Evolutionary conservation across 495 filamentous ascomycete species (phyloP).

Genomic region (Hypoxylon cercidicola): DNA sequence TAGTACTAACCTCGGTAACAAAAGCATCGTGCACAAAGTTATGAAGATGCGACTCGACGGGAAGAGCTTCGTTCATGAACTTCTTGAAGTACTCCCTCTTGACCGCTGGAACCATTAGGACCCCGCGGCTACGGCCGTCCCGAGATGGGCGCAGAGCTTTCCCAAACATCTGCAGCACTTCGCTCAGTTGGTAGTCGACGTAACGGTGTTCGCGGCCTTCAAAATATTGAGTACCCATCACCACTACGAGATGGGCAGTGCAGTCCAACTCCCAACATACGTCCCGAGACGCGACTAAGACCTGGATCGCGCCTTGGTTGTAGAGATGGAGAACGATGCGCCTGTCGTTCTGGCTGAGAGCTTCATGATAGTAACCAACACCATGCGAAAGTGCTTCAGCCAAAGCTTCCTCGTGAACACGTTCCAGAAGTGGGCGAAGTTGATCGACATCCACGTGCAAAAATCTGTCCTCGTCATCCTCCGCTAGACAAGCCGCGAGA

Average conservation of each 20-base stretch:
- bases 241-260: slow-evolving; percentile 88
- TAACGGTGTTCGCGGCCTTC: slow-evolving; percentile 98
- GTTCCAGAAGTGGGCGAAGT: slow-evolving; percentile 80
- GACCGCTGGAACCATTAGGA: slow-evolving; percentile 92
- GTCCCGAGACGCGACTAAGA: slow-evolving; percentile 92
- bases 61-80: slow-evolving; percentile 95
- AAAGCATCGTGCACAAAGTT: slow-evolving; percentile 94
- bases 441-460: slow-evolving; percentile 82
- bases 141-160: slow-evolving; percentile 80
- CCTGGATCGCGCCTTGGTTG: slow-evolving; percentile 89
- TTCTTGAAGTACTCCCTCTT: slow-evolving; percentile 99
- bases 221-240: slow-evolving; percentile 99
- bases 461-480: slow-evolving; percentile 95
- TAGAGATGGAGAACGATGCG: slow-evolving; percentile 92
- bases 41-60: slow-evolving; percentile 94
- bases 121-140: slow-evolving; percentile 86
- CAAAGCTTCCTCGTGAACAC: slow-evolving; percentile 84
- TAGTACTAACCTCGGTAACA: slow-evolving; percentile 94
- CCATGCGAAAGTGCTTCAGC: slow-evolving; percentile 94
- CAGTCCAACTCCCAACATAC: slow-evolving; percentile 95
- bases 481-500: slow-evolving; percentile 81
- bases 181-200: slow-evolving; percentile 93
- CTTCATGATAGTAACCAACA: slow-evolving; percentile 97
- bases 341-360: slow-evolving; percentile 87
- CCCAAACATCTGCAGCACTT: slow-evolving; percentile 99